phyloP scores from a whole-genome alignment of 176 grass and related monocot species.

The Aegilops bicornis region DNA sequence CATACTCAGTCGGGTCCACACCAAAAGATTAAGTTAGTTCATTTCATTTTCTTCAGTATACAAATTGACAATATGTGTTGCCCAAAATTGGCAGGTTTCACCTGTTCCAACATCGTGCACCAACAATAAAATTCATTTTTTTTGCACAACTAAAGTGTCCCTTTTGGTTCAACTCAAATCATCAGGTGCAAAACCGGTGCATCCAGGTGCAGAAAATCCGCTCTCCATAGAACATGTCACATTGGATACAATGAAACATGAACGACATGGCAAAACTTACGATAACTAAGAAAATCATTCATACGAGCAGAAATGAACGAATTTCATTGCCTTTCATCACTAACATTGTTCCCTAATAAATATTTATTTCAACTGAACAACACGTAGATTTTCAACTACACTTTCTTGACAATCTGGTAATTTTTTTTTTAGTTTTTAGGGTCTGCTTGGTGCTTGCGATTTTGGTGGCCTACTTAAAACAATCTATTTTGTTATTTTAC shows the following conservation, averaged over 20 bases:
- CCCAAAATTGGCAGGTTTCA: not conserved
- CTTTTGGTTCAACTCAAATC: not conserved
- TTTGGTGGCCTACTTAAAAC: not conserved
- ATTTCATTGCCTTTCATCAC: not conserved
- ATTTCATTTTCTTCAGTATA: not conserved
- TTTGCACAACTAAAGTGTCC: not conserved
- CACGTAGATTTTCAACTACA: not conserved
- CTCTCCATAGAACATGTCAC: not conserved
- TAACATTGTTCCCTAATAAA: not conserved
- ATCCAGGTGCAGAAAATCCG: not conserved
- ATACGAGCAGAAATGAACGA: conserved; percentile 6
- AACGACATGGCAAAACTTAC: conserved; percentile 4
- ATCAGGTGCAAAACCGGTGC: not conserved
- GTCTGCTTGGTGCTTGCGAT: not conserved
- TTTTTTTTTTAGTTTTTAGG: not conserved
- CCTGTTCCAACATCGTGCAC: not conserved
- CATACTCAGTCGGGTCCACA: not conserved
- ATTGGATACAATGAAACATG: conserved; percentile 13
- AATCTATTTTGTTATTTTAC: not conserved
- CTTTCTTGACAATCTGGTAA: not conserved
- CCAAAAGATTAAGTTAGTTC: not conserved
- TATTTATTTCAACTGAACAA: not conserved
- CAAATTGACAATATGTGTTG: not conserved
- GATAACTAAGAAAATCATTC: not conserved
- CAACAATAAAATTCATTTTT: not conserved